Evolutionary conservation across 352 stramenopile genomes (phyloP).

Genomic region (Lagenidium giganteum): DNA sequence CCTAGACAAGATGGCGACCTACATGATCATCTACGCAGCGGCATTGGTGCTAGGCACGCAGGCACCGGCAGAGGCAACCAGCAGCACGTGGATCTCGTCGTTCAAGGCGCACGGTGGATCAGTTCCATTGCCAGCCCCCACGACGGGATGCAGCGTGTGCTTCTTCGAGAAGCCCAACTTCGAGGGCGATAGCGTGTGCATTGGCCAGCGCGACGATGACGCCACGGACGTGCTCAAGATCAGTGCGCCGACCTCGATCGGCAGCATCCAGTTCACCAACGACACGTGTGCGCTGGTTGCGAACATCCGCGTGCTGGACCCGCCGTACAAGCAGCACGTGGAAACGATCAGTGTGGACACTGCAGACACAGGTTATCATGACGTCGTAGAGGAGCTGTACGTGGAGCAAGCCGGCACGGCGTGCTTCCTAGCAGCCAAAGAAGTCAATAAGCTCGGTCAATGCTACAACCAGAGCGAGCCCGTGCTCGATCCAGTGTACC

Average conservation of each 20-base stretch:
- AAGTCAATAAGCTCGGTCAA: constrained; percentile 17
- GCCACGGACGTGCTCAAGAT: constrained; percentile 29
- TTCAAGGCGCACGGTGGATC: constrained; percentile 13
- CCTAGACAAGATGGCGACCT: too few relatives aligned
- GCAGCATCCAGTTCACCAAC: constrained; percentile 35
- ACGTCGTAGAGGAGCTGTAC: constrained; percentile 34
- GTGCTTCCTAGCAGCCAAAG: constrained; percentile 24
- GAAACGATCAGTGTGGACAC: constrained; percentile 23
- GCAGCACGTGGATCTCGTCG: not conserved
- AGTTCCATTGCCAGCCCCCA: constrained; percentile 21
- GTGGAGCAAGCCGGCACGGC: constrained; percentile 37
- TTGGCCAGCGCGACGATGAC: constrained; percentile 22
- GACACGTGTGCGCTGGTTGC: constrained; percentile 26
- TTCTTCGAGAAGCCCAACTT: constrained; percentile 37
- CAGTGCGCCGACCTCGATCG: constrained; percentile 26
- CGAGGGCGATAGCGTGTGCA: constrained; percentile 21
- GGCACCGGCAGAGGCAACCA: constrained; percentile 2
- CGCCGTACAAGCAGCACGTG: constrained; percentile 28
- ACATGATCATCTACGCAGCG: too few relatives aligned
- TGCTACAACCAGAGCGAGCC: constrained; percentile 27
- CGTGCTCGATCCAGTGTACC: constrained; percentile 23
- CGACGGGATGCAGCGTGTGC: constrained; percentile 26
- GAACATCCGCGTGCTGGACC: constrained; percentile 31
- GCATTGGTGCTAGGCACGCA: too few relatives aligned
- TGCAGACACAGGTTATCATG: constrained; percentile 17